phyloP scores from a whole-genome alignment of 2,329 filamentous ascomycete genomes.

The Mariannaea sp. region DNA sequence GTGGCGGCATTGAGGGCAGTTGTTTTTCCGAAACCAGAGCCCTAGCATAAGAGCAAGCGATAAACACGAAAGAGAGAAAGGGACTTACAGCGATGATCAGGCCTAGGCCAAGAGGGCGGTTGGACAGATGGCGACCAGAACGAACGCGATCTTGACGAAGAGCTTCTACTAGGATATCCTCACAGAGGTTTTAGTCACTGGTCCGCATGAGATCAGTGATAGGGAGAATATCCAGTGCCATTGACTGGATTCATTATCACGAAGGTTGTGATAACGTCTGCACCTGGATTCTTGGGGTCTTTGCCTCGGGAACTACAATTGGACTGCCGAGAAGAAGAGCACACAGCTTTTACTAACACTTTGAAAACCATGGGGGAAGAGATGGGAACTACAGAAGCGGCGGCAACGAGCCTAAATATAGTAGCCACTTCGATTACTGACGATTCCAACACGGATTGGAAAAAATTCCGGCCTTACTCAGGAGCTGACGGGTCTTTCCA shows the following conservation, averaged over 20 bases:
- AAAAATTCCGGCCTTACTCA: no score
- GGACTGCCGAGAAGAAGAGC: not conserved
- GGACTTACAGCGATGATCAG: slow-evolving; percentile 21
- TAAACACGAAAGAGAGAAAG: not conserved
- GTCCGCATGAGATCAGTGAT: slow-evolving; percentile 11
- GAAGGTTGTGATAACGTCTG: not conserved
- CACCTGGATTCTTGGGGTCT: not conserved
- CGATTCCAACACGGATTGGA: no score
- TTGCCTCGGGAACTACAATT: not conserved
- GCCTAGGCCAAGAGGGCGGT: slow-evolving; percentile 15
- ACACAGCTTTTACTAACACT: not conserved
- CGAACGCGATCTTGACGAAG: slow-evolving; percentile 8
- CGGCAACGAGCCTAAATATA: not conserved
- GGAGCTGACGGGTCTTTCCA: no score
- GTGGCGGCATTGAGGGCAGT: slow-evolving; percentile 4
- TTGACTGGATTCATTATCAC: not conserved
- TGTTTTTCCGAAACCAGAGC: slow-evolving; percentile 23
- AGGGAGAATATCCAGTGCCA: not conserved
- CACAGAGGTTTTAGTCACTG: not conserved
- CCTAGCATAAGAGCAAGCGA: not conserved
- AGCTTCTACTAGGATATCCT: slow-evolving; percentile 18
- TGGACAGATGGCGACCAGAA: slow-evolving; percentile 18
- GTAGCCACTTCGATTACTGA: not conserved
- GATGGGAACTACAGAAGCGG: not conserved
- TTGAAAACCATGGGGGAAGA: not conserved